phyloP scores from a whole-genome alignment of 129 eudicot species.

The Lactuca saligna region DNA sequence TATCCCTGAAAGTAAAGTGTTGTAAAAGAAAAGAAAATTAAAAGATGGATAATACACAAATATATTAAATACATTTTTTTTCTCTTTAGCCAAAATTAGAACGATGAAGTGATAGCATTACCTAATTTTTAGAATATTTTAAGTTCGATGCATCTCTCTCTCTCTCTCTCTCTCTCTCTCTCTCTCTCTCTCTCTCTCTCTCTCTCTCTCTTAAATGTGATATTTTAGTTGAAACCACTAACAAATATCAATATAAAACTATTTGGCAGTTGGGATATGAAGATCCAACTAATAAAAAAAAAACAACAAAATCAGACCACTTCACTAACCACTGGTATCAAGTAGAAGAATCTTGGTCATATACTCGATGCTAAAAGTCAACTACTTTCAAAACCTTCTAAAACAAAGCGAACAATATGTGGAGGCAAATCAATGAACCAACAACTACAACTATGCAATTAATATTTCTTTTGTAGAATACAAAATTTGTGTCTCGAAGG shows the following conservation, averaged over 20 bases:
- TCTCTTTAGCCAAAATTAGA: background rate
- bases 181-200: no score
- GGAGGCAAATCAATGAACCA: background rate
- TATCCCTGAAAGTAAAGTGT: no score
- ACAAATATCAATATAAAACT: background rate
- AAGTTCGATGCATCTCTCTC: background rate
- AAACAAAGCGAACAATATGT: background rate
- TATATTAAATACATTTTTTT: no score
- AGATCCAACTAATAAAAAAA: background rate
- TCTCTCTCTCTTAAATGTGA: no score
- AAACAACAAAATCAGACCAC: background rate
- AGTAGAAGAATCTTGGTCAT: slow-evolving; percentile 1
- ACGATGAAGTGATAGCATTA: background rate
- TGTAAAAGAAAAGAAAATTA: no score
- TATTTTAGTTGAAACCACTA: background rate
- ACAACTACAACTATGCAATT: background rate
- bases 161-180: slow-evolving; percentile 2
- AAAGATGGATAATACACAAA: no score
- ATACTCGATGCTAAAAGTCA: background rate
- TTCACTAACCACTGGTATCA: background rate
- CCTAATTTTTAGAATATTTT: background rate
- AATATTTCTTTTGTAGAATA: background rate
- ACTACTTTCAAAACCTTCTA: background rate
- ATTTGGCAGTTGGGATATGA: background rate
- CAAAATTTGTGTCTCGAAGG: no score